Base-by-base conservation (phyloP, 2,329 filamentous ascomycete genomes). In the Ophiostoma montium region DNA sequence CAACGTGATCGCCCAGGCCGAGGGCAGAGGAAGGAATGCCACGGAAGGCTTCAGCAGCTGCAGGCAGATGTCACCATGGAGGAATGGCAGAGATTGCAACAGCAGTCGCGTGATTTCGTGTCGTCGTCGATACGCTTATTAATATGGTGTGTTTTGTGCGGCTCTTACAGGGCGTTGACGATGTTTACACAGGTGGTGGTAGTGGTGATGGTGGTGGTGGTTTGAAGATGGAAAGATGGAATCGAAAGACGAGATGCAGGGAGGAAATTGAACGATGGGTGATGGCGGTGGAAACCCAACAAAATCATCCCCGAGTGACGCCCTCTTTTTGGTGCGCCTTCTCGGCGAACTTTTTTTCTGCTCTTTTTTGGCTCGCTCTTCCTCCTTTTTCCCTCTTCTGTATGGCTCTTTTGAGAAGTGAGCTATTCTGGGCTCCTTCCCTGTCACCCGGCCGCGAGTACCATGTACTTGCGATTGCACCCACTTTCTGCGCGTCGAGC, bases 281-380 rank as follows among this genome's bases (percentile, higher is more conserved):
- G 52, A 50, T 19, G 52, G 49, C 47, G 44, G 52, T 53, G 52
- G 52, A 52, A 52, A 43, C 38, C 45, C 35, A 23, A 16, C 19
- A 32, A 45, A 44, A 30, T 44, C 38, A 18, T 36, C 41, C 35
- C 46, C 43, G 39, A 51, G 49, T 46, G 51, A 49, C 50, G 46
- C 44, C 43, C 42, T 35, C 44, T 49, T 52, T 54, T 52, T 43
- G 50, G 52, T 51, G 52, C 49, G 52, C 47, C 52, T 52, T 52
- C 50, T 47, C 49, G 49, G 48, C 53, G 52, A 54, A 19, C 41
- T 27, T 50, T 50, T 51, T 54, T 49, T 21, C 16, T n/a, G n/a
- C n/a, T 21, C 18, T 48, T 47, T 47, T 53, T 45, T 42, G 8
- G 18, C 45, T 35, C 35, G 38, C 21, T 38, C 52, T 54, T 52